Evolutionary conservation across 78 protist genomes (phyloP).

Genomic region (Parvularia atlantis): DNA sequence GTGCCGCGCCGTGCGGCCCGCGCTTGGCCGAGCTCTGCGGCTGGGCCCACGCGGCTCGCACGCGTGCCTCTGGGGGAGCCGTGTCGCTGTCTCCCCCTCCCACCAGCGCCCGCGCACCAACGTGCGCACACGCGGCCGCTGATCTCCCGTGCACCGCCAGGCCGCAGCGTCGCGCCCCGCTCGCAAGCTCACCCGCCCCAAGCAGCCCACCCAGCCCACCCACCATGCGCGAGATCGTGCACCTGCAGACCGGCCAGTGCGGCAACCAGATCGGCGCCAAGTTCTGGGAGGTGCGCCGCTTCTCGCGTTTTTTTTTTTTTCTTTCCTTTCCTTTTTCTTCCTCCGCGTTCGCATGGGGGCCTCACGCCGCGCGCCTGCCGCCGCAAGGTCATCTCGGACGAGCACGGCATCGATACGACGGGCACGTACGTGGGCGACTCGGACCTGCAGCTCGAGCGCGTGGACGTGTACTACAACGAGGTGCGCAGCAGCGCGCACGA

Average conservation of each 20-base stretch:
- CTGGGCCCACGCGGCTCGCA: too few relatives aligned
- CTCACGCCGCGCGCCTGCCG: background rate
- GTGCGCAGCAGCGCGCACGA: constrained; percentile 63
- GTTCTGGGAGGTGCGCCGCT: constrained; percentile 4
- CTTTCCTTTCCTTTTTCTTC: background rate
- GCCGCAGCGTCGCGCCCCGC: too few relatives aligned
- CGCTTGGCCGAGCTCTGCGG: too few relatives aligned
- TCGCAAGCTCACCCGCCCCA: too few relatives aligned
- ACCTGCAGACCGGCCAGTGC: constrained; percentile 95
- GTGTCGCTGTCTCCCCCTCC: too few relatives aligned
- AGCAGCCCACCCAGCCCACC: too few relatives aligned
- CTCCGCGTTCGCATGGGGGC: background rate
- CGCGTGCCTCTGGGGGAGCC: too few relatives aligned
- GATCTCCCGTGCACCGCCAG: too few relatives aligned
- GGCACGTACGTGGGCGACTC: constrained; percentile 85
- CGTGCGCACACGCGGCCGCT: too few relatives aligned
- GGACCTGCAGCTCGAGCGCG: constrained; percentile 87
- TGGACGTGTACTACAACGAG: constrained; percentile 95
- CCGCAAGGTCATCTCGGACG: constrained; percentile 88
- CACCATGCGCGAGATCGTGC: constrained; percentile 90
- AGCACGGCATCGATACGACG: constrained; percentile 90
- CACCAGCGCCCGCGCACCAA: too few relatives aligned
- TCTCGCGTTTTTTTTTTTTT: background rate
- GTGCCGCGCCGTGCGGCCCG: too few relatives aligned
- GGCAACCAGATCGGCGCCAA: constrained; percentile 95